Evolutionary conservation across 129 eudicot genomes (phyloP).

Genomic region (Artemisia argyi): DNA sequence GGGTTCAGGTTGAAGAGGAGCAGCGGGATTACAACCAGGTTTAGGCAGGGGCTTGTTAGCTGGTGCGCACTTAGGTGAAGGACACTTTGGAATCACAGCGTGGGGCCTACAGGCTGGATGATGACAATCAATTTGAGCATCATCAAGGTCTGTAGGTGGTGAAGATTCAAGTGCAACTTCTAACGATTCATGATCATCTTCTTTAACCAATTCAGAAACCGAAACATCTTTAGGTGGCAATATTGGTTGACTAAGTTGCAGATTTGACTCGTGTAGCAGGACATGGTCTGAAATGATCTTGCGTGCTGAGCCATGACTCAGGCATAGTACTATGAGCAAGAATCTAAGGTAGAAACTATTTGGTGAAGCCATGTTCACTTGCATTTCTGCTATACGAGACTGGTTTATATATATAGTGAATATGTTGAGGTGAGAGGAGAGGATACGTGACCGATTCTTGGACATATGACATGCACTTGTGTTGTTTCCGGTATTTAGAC

Average conservation of each 20-base stretch:
- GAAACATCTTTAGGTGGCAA: not conserved
- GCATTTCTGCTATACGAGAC: conserved; percentile 10
- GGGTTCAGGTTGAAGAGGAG: conserved; percentile 5
- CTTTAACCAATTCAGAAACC: conserved; percentile 12
- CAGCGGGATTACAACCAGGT: conserved; percentile 5
- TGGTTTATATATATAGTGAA: conserved; percentile 5
- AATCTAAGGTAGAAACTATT: conserved; percentile 15
- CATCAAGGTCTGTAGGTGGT: conserved; percentile 7
- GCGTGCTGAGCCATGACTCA: conserved; percentile 27
- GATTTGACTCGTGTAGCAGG: conserved; percentile 7
- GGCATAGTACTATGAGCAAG: conserved; percentile 29
- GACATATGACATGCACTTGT: conserved; percentile 22
- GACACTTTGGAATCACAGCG: conserved; percentile 8
- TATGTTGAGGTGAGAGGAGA: not conserved
- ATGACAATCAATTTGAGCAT: conserved; percentile 19
- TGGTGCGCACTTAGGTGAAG: not conserved
- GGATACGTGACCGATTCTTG: conserved; percentile 18
- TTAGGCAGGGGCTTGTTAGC: conserved; percentile 4
- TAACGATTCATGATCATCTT: conserved; percentile 8
- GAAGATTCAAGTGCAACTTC: not conserved
- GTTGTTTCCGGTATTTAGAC: conserved; percentile 9
- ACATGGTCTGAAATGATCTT: conserved; percentile 13
- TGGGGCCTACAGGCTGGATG: not conserved
- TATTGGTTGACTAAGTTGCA: conserved; percentile 5
- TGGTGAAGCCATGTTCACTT: conserved; percentile 30